phyloP scores from a whole-genome alignment of 805 yeast genomes.

The Yarrowia sp. region DNA sequence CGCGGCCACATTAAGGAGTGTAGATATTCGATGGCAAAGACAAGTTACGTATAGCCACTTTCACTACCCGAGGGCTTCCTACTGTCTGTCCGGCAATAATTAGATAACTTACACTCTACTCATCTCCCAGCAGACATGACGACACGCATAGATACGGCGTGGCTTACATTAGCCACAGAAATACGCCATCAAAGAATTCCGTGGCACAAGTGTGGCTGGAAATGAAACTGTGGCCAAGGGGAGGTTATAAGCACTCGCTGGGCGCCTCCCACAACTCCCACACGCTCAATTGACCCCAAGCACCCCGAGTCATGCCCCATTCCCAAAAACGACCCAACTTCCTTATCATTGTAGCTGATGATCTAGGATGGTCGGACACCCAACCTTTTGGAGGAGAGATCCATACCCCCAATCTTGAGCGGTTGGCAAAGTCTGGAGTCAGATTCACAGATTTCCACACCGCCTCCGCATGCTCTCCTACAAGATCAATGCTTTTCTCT shows the following conservation, averaged over 20 bases:
- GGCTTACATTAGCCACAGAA: constrained; percentile 16
- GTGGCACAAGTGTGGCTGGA: constrained; percentile 22
- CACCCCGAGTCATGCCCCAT: not conserved
- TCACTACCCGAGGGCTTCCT: too few relatives aligned
- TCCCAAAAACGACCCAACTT: constrained; percentile 39
- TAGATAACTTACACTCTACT: not conserved
- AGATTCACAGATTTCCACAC: constrained; percentile 59
- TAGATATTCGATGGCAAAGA: too few relatives aligned
- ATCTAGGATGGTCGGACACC: constrained; percentile 56
- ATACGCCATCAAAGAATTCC: not conserved
- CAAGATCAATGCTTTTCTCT: constrained; percentile 56
- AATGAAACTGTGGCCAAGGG: not conserved
- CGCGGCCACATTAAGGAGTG: too few relatives aligned
- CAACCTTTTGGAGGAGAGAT: constrained; percentile 52
- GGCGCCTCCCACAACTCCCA: too few relatives aligned
- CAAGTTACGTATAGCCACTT: too few relatives aligned
- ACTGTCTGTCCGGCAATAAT: too few relatives aligned
- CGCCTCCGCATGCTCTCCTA: constrained; percentile 63
- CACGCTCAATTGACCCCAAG: not conserved
- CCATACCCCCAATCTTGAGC: constrained; percentile 50
- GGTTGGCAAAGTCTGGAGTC: constrained; percentile 45
- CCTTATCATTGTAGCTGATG: constrained; percentile 55
- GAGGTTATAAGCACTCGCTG: not conserved
- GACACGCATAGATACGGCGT: constrained; percentile 19
- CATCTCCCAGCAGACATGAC: not conserved